Base-by-base conservation (phyloP, 805 yeast genomes). In the Kuraishia floccosa region DNA sequence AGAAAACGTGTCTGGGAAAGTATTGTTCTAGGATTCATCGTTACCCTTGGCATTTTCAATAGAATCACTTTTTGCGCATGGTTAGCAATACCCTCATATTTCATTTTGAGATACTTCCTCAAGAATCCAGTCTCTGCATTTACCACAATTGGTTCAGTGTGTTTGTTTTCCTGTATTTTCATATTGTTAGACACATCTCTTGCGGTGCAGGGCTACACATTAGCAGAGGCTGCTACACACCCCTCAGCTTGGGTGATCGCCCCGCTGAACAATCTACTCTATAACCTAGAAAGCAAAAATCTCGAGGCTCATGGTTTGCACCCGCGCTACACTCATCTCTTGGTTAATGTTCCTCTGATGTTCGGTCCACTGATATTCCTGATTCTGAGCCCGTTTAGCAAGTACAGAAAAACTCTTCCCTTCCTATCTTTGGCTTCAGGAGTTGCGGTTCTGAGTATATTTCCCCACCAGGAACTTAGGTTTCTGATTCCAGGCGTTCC, bases 391-490 rank as follows among this genome's bases (percentile, higher is more conserved):
- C 62, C 56, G 33, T 46, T 55, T 5, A 53, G 51, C 28, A 52
- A 47, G 8, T 63, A 71, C 43, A 46, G 61, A 41, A 54, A 40
- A 17, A 65, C 80, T 1, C 57, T 78, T 2, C 76, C 87, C 1
- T 67, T 72, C 38, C 53, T 75, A 24, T 53, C 87, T 2, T 58
- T 77, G 0, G 34, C 70, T 2, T 73, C 94, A 4, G 93, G 86
- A 0, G 17, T 83, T 1, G 4, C 60, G 0, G 33, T 72, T 3
- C 58, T 91, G 17, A 84, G 96, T 0, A 2, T 72, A 0, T 65
- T 85, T 15, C 94, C 93, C 11, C 99, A 91, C 50, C 99, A 91
- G 51, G 99, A 91, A 48, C 61, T 85, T n/a, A 60, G 99, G 32
- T 91, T 91, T 48, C 54, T 93, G 27, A 48, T 76, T 1, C 97